Evolutionary conservation across 192 early-diverging fungal genomes (phyloP).

Genomic region (Coemansia sp.): DNA sequence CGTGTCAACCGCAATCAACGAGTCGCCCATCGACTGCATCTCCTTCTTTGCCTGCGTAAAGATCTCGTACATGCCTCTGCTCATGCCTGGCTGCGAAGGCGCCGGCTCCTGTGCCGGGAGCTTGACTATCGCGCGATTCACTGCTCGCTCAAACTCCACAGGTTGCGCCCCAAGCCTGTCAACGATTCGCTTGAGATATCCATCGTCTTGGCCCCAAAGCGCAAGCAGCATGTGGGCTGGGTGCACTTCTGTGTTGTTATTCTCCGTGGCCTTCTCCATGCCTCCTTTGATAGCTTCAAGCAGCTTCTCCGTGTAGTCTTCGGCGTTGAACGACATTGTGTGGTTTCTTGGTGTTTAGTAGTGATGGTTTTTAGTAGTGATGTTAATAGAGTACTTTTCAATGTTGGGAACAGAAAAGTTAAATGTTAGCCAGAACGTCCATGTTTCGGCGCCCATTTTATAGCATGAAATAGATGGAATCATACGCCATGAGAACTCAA

Average conservation of each 20-base stretch:
- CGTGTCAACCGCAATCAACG: conserved; percentile 86
- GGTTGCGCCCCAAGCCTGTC: conserved; percentile 86
- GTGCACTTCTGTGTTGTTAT: conserved; percentile 71
- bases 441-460: no score
- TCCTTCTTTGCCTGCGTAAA: conserved; percentile 76
- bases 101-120: conserved; percentile 85
- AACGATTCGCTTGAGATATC: conserved; percentile 73
- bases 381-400: no score
- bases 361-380: not conserved
- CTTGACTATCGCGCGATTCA: conserved; percentile 77
- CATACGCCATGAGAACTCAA: no score
- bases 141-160: conserved; percentile 67
- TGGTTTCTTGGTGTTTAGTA: not conserved
- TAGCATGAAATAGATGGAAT: no score
- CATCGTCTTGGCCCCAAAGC: conserved; percentile 80
- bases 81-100: conserved; percentile 71
- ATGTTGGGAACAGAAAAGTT: no score
- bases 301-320: conserved; percentile 87
- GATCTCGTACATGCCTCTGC: conserved; percentile 61
- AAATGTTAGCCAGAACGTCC: no score
- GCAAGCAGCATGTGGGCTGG: conserved; percentile 81
- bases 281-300: conserved; percentile 66
- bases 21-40: conserved; percentile 86
- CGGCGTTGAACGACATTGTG: conserved; percentile 57
- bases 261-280: conserved; percentile 72